These are phyloP conservation scores for Prunella vulgaris DNA, from an alignment of 257 asterid genomes.

Conservation along the genomic window DNA sequence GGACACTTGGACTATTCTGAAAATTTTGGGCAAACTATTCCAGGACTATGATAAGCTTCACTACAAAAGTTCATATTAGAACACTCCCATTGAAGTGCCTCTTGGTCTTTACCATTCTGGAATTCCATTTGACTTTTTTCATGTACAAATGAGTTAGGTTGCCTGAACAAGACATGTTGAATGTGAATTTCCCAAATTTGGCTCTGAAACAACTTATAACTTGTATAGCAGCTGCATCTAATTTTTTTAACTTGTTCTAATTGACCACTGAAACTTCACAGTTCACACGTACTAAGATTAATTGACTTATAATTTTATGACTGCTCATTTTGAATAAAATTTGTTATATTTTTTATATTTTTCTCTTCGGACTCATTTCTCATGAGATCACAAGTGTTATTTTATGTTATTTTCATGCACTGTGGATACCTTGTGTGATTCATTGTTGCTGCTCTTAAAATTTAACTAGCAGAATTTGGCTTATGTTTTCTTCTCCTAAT, in stretches of 20 bases:
- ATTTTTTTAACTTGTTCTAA: not conserved
- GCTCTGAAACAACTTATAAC: not conserved
- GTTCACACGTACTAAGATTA: not conserved
- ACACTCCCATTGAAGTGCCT: too few species aligned
- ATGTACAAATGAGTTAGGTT: not conserved
- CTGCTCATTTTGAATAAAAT: not conserved
- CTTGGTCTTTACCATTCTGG: not conserved
- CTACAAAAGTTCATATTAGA: not conserved
- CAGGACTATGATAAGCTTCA: not conserved
- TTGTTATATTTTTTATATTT: not conserved
- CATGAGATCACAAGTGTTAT: conserved; percentile 10
- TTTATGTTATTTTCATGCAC: too few species aligned
- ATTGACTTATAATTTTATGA: not conserved
- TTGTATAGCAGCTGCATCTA: not conserved
- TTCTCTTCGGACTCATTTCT: not conserved
- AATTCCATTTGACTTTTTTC: not conserved
- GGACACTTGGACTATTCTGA: not conserved
- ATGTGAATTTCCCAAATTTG: not conserved
- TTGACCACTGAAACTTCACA: not conserved
- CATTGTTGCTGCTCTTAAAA: too few species aligned
- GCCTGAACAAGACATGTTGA: not conserved
- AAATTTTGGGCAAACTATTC: not conserved
- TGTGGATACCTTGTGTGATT: too few species aligned
- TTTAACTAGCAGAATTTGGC: too few species aligned
- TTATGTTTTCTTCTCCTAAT: too few species aligned